Base-by-base conservation (phyloP, 108 stramenopile species). In the Nitzschia inconspicua region DNA sequence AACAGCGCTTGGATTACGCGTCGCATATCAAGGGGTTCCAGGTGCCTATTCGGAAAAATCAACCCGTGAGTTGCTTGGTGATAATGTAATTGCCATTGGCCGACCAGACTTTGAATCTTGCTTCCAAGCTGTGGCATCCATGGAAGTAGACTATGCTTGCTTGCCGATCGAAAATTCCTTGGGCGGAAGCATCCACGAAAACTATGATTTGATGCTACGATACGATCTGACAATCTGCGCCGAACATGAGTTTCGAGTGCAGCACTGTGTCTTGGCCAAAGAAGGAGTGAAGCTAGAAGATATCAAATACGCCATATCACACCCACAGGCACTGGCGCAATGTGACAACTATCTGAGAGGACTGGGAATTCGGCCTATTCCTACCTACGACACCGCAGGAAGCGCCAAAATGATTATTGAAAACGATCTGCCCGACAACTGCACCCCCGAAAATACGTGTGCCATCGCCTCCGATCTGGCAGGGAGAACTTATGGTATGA, bases 11-110 rank as follows among this genome's bases (percentile, higher is more conserved):
- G 34, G 47, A 9, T 70, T 92, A 37, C 82, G 91, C n/a, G 91
- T 96, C 4, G 88, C 92, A 27, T 96, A 89, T 73, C 96, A 98
- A 70, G 98, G 98, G 9, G 98, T 96, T 63, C 90, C 96, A 14
- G 98, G 98, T 0, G 97, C 97, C 14, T 99, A 99, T 72, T 93
- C 91, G 18, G 97, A 99, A 78, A 96, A 98, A 57, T 80, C 96
- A 4, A 75, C 93, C 22, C 63, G 93, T 24, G 93, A 96, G 66
- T 75, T 98, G 0, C 75, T 99, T 23, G 98, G 98, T 2, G 69
- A 72, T 25, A 70, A 84, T 44, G 95, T 97, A 3, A 66, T 86
- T 3, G 91, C 97, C 18, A 72, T 94, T 18, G 94, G 91, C 19
- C 75, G 86, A 19, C 90, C 91, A 18, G 84, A 86, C 49, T 98